phyloP scores from a whole-genome alignment of 768 basidiomycete species.

The Pisolithus marmoratus region DNA sequence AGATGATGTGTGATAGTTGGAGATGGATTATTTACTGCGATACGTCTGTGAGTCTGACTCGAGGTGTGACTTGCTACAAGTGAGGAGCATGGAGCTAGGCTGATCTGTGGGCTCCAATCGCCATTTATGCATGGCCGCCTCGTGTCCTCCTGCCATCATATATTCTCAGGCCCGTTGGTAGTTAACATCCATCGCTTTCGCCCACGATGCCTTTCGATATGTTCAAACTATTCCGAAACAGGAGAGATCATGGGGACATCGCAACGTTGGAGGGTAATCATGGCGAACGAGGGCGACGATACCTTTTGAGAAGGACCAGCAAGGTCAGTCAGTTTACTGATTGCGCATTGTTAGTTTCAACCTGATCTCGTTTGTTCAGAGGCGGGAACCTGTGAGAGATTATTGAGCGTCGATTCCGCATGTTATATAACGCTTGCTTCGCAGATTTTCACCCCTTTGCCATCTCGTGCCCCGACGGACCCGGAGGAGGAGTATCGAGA shows the following conservation, averaged over 20 bases:
- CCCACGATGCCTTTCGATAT: slow-evolving; percentile 33
- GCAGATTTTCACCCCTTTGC: slow-evolving; percentile 28
- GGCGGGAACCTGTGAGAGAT: slow-evolving; percentile 26
- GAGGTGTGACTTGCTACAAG: no score
- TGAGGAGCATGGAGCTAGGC: no score
- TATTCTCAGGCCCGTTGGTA: slow-evolving; percentile 12
- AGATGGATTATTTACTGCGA: no score
- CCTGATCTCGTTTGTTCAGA: slow-evolving; percentile 18
- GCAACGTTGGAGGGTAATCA: slow-evolving; percentile 20
- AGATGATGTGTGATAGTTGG: no score
- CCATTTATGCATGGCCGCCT: slow-evolving; percentile 17
- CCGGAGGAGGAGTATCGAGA: slow-evolving; percentile 25
- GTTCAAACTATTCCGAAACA: slow-evolving; percentile 31
- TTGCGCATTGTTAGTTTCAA: background rate
- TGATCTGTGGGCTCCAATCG: no score
- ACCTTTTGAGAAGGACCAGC: slow-evolving; percentile 21
- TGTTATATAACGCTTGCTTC: slow-evolving; percentile 3
- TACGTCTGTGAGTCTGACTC: no score
- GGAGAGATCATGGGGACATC: slow-evolving; percentile 20
- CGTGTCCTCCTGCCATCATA: slow-evolving; percentile 20
- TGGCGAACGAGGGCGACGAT: slow-evolving; percentile 20
- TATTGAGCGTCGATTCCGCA: background rate
- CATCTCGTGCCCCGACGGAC: slow-evolving; percentile 29
- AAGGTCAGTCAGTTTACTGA: slow-evolving; percentile 18
- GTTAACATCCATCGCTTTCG: slow-evolving; percentile 11